A percentile compares a stretch with the other conserved stretches of the same genome.
Conservation (phyloP, 768 basidiomycete genomes). For the Tubosaeta sp. region DNA sequence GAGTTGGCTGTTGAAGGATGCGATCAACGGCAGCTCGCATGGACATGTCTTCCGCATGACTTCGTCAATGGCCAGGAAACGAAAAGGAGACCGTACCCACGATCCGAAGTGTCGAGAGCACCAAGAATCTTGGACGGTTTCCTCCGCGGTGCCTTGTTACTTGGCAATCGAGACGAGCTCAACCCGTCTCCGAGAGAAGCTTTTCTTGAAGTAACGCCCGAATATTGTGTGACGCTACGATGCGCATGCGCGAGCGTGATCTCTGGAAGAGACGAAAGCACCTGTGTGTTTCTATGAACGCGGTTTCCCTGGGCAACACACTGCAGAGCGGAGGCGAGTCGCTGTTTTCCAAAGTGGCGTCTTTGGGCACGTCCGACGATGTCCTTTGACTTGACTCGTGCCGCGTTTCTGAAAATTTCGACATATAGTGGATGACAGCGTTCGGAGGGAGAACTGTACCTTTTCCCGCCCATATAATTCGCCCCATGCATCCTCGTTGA, state of each 20-base stretch:
- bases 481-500: slow-evolving; percentile 51
- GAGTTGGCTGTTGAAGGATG: slow-evolving; percentile 23
- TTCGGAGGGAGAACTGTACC: slow-evolving; percentile 33
- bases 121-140: slow-evolving; percentile 23
- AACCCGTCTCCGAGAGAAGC: slow-evolving; percentile 2
- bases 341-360: slow-evolving; percentile 56
- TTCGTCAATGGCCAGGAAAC: slow-evolving; percentile 4
- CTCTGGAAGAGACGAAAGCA: slow-evolving; percentile 14
- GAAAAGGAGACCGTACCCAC: slow-evolving; percentile 15
- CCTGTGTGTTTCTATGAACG: background rate
- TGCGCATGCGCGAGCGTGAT: slow-evolving; percentile 28
- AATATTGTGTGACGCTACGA: background rate
- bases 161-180: background rate
- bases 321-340: slow-evolving; percentile 44
- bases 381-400: slow-evolving; percentile 56
- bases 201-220: background rate
- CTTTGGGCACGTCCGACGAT: slow-evolving; percentile 51
- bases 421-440: background rate
- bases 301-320: slow-evolving; percentile 11
- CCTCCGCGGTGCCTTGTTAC: slow-evolving; percentile 4
- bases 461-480: slow-evolving; percentile 75
- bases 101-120: slow-evolving; percentile 25
- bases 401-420: slow-evolving; percentile 45
- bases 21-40: slow-evolving; percentile 29
- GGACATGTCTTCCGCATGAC: slow-evolving; percentile 18